phyloP scores from a whole-genome alignment of 1,139 yeast species.

The Geotrichum carabidarum region DNA sequence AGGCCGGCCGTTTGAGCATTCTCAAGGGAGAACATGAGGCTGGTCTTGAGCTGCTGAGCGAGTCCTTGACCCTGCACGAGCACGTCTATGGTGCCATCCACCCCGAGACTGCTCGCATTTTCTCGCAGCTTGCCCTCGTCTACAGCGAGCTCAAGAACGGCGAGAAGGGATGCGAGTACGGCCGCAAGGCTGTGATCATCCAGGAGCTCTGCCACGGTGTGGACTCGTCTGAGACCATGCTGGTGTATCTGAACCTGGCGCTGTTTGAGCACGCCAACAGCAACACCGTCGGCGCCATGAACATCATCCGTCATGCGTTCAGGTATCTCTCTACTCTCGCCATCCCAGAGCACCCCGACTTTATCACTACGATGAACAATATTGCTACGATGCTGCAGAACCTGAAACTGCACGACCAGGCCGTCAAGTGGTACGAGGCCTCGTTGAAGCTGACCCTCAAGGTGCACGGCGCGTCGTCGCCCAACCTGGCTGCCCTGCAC shows the following conservation, averaged over 20 bases:
- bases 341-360: constrained; percentile 63
- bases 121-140: constrained; percentile 58
- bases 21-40: constrained; percentile 33
- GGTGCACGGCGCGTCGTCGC: constrained; percentile 55
- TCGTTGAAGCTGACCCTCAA: constrained; percentile 46
- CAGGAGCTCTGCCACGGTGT: constrained; percentile 76
- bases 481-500: constrained; percentile 54
- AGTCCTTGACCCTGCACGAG: constrained; percentile 68
- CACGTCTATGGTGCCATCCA: constrained; percentile 82
- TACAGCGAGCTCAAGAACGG: constrained; percentile 58
- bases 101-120: constrained; percentile 70
- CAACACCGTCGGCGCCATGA: constrained; percentile 57
- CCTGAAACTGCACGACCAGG: constrained; percentile 45
- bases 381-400: constrained; percentile 58
- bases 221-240: constrained; percentile 71
- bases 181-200: constrained; percentile 67
- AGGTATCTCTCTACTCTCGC: constrained; percentile 51
- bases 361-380: constrained; percentile 58
- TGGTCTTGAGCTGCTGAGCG: constrained; percentile 50
- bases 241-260: constrained; percentile 71
- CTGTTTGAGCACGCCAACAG: constrained; percentile 60
- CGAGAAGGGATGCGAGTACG: constrained; percentile 59
- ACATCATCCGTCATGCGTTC: constrained; percentile 58
- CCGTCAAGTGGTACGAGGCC: constrained; percentile 48
- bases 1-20: constrained; percentile 40